Evolutionary conservation across 352 stramenopile genomes (phyloP), one percentile per base, ranked within the genome.

Genomic region (Phytopythium oedochilum): DNA sequence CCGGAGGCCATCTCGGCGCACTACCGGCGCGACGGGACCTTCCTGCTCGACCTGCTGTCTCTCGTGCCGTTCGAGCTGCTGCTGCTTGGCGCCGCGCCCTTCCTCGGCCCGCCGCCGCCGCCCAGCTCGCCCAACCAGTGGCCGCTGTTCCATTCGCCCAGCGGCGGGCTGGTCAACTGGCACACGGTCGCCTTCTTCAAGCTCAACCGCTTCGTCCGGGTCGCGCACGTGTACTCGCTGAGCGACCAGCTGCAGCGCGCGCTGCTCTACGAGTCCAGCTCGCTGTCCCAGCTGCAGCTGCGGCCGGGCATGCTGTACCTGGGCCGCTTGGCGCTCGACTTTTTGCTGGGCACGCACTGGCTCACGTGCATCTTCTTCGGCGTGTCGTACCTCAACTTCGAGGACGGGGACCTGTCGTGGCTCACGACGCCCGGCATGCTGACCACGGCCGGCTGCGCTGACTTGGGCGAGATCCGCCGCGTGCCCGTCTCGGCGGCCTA

Each of bases 341-440:
- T 83, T 23, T 49, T 68, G 15, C 40, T 86, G 43, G 72, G 72
- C 14, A 71, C 70, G 3, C 75, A 86, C 64, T 86, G 75, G 75
- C 52, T 86, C 45, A 68, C 72, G 54, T 86, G 75, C 20, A 38
- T 83, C 9, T 86, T 71, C 38, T 78, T 71, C 50, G 75, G 77
- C 17, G 60, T 79, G 4, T 86, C 77, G 36, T 90, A 77, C 58
- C 39, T 81, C 36, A 54, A 63, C 23, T 73, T 76, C 43, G 54
- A 63, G 25, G 60, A 77, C 23, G 64, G 57, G 22, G 57, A 64
- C 17, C 42, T 56, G 25, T 85, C 73, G 43, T 88, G 78, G 75
- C 73, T 88, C 36, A 85, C 71, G 17, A 70, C 66, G 6, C 69
- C 71, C 0, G 78, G 76, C 1, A 89, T 89, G 79, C 61, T 89